Conservation (phyloP, 2,329 filamentous ascomycete species). For the Penicillium sp. region DNA sequence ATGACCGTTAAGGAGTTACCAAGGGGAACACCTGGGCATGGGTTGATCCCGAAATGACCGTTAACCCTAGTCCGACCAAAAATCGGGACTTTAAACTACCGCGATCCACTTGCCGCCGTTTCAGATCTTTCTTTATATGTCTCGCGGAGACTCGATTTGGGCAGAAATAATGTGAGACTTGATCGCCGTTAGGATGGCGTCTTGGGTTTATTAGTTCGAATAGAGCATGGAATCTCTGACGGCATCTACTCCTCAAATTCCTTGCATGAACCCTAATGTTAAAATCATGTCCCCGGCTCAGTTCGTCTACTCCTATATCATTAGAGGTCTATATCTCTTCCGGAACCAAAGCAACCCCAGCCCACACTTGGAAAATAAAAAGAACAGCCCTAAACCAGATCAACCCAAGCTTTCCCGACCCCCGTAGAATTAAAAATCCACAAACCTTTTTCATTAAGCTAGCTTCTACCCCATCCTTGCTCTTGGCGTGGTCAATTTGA, state of each 20-base stretch:
- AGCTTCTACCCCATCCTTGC: background rate
- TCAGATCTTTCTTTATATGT: slow-evolving; percentile 19
- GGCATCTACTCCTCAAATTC: background rate
- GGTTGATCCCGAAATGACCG: slow-evolving; percentile 14
- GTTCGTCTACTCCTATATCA: background rate
- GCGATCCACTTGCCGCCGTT: slow-evolving; percentile 24
- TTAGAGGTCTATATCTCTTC: slow-evolving; percentile 3
- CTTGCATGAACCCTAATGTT: background rate
- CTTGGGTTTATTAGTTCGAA: background rate
- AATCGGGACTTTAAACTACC: slow-evolving; percentile 14
- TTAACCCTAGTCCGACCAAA: slow-evolving; percentile 20
- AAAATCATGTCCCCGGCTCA: background rate
- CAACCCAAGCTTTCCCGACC: slow-evolving; percentile 8
- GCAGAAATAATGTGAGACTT: slow-evolving; percentile 6
- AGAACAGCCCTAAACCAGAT: slow-evolving; percentile 11
- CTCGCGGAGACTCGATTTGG: background rate
- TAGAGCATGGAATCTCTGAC: background rate
- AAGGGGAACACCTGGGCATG: background rate
- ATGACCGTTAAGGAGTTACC: background rate
- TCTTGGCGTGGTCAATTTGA: slow-evolving; percentile 18
- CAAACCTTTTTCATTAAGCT: background rate
- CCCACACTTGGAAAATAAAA: background rate
- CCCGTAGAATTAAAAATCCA: background rate
- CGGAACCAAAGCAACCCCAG: slow-evolving; percentile 15
- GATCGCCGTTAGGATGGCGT: background rate